Evolutionary conservation across 805 yeast genomes (phyloP), one percentile per base, ranked within the genome.

Genomic region (Brettanomyces custersianus): DNA sequence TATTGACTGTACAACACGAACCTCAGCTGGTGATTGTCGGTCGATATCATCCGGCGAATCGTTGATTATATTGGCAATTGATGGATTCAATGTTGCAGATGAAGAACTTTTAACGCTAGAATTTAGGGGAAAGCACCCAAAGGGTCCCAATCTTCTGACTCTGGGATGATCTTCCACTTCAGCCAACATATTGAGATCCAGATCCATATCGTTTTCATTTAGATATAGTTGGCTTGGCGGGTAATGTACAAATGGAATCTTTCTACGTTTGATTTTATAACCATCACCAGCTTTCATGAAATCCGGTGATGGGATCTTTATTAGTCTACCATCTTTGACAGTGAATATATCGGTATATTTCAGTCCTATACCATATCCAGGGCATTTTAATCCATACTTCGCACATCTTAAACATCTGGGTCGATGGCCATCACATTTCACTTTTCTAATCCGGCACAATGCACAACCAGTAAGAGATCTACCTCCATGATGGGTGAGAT

Each of bases 381-480:
- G 59, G 55, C 80, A 74, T 8, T 52, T 51, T 4, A 65, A 38
- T 4, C 61, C 59, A 3, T 75, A 66, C 42, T 62, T 68, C 28
- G 39, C 45, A 51, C 79, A 73, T 36, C 77, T 56, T 22, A 45
- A 33, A 45, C 79, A 73, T 13, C 39, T 42, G 2, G 78, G 78
- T 36, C 57, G 56, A 4, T 51, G 41, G 10, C 66, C 60, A 47
- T 71, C 78, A 52, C 79, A 73, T 47, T 70, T 70, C 43, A 72
- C 70, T 42, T 70, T 72, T 19, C 77, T 55, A 17, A 55, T 47
- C 26, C 79, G 56, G 44, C 79, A 73, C 5, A 78, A 73, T 61
- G 72, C 68, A 50, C 79, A 73, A 4, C 79, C 79, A 31, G 65
- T 57, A 48, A 70, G 70, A 1, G 61, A 49, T 25, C 33, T n/a